A percentile compares a stretch with the other conserved stretches of the same genome.
Conservation (phyloP, 2,329 filamentous ascomycete species). For the Raffaelea ambrosiae region DNA sequence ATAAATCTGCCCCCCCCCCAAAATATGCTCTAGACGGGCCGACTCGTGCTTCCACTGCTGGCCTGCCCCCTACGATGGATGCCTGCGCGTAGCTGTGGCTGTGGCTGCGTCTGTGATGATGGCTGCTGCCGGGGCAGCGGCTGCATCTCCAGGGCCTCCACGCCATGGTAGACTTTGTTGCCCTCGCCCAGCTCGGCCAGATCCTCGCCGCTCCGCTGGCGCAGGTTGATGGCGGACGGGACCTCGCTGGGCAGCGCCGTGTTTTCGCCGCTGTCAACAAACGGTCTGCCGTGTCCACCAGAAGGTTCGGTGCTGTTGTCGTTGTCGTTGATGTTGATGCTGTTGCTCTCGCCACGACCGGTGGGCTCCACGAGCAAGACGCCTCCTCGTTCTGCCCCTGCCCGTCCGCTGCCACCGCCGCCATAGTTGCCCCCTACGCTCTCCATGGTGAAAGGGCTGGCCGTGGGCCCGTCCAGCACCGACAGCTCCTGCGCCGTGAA, state of each 20-base stretch:
- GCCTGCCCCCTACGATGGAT: constrained; percentile 9
- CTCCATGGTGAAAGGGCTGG: constrained; percentile 68
- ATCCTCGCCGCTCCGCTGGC: constrained; percentile 4
- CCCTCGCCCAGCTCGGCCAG: constrained; percentile 11
- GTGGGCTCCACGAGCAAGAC: too few relatives aligned
- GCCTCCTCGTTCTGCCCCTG: too few relatives aligned
- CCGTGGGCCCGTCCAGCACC: constrained; percentile 63
- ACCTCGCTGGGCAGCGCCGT: constrained; percentile 2
- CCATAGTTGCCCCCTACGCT: constrained; percentile 56
- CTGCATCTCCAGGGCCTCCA: constrained; percentile 1
- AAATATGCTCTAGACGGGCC: not conserved
- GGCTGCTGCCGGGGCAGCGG: not conserved
- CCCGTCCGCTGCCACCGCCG: constrained; percentile 9
- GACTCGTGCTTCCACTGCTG: not conserved
- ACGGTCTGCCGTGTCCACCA: not conserved
- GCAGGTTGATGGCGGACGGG: constrained; percentile 1
- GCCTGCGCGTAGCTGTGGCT: constrained; percentile 2
- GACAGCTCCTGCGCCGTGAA: constrained; percentile 53
- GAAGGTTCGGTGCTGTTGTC: not conserved
- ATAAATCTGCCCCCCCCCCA: not conserved
- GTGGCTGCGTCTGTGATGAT: not conserved
- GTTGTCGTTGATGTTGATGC: not conserved
- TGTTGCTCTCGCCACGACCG: not conserved
- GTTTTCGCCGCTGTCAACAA: not conserved
- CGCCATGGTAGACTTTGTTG: not conserved